A percentile compares a stretch with the other conserved stretches of the same genome.
These are phyloP conservation scores for Pythium coloratum DNA, from an alignment of 352 stramenopile genomes.

Conservation along the genomic window DNA sequence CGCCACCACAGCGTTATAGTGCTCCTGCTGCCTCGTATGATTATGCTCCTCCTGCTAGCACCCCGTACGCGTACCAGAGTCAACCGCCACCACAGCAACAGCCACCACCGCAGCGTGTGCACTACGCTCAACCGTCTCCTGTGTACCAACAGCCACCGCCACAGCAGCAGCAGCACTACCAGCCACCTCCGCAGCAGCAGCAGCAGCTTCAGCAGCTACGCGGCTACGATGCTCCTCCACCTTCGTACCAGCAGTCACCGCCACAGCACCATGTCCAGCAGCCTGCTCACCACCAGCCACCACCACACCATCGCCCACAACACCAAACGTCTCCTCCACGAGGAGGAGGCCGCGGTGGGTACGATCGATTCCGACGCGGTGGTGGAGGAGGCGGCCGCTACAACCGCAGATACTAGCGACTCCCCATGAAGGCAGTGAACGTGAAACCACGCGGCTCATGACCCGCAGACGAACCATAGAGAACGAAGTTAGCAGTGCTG, in stretches of 20 bases:
- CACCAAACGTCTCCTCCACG: constrained; percentile 22
- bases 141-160: constrained; percentile 17
- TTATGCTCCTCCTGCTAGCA: constrained; percentile 12
- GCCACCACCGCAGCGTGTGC: constrained; percentile 6
- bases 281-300: constrained; percentile 19
- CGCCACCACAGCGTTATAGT: constrained; percentile 8
- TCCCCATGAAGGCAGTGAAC: neutral
- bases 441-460: neutral
- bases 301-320: constrained; percentile 23
- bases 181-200: constrained; percentile 6
- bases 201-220: neutral
- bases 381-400: constrained; percentile 32
- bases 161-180: constrained; percentile 6
- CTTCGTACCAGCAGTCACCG: constrained; percentile 15
- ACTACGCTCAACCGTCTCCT: constrained; percentile 17
- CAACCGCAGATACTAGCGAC: constrained; percentile 16
- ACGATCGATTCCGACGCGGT: constrained; percentile 28
- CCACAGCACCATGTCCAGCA: constrained; percentile 20
- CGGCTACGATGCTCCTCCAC: neutral
- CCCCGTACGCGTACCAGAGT: constrained; percentile 12
- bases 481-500: constrained; percentile 1
- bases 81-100: constrained; percentile 14
- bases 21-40: constrained; percentile 21
- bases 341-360: constrained; percentile 20
- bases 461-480: constrained; percentile 18